Evolutionary conservation across 208 protist species (phyloP).

Genomic region (Angomonas deanei): DNA sequence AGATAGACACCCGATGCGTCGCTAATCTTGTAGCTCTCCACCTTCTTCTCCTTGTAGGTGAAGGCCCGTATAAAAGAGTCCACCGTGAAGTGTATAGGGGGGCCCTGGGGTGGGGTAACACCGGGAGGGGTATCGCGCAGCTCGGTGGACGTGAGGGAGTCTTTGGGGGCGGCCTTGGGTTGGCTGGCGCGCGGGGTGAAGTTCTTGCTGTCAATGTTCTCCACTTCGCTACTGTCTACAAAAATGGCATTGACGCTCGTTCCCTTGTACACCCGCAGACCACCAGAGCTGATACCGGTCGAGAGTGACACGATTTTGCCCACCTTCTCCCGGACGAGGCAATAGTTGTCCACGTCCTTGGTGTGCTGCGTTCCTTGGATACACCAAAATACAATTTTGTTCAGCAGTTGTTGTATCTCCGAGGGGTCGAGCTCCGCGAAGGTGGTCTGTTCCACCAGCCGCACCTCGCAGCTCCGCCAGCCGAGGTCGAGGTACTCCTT

Average conservation of each 20-base stretch:
- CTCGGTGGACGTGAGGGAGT: constrained; percentile 9
- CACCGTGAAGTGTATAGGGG: constrained; percentile 46
- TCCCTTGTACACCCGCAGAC: constrained; percentile 71
- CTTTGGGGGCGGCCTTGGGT: background rate
- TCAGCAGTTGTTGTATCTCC: constrained; percentile 63
- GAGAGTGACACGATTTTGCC: constrained; percentile 68
- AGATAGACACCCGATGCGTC: constrained; percentile 67
- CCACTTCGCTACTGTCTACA: constrained; percentile 30
- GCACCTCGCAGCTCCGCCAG: constrained; percentile 60
- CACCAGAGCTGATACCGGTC: constrained; percentile 34
- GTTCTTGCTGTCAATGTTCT: background rate
- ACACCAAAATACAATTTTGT: constrained; percentile 58
- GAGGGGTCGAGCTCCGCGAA: constrained; percentile 32
- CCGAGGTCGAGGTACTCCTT: constrained; percentile 55
- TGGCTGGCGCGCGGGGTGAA: background rate
- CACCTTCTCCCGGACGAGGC: constrained; percentile 47
- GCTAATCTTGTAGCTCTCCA: constrained; percentile 76
- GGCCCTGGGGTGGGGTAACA: constrained; percentile 8
- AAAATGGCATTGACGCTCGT: constrained; percentile 58
- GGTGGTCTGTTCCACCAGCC: constrained; percentile 19
- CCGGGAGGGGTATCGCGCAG: constrained; percentile 23
- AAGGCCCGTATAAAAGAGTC: constrained; percentile 56
- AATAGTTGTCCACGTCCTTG: background rate
- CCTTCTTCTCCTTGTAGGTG: constrained; percentile 44
- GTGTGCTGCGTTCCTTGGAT: constrained; percentile 9